Evolutionary conservation across 192 early-diverging fungal species (phyloP), one percentile per base, ranked within the genome.

Genomic region (Coemansia sp.): DNA sequence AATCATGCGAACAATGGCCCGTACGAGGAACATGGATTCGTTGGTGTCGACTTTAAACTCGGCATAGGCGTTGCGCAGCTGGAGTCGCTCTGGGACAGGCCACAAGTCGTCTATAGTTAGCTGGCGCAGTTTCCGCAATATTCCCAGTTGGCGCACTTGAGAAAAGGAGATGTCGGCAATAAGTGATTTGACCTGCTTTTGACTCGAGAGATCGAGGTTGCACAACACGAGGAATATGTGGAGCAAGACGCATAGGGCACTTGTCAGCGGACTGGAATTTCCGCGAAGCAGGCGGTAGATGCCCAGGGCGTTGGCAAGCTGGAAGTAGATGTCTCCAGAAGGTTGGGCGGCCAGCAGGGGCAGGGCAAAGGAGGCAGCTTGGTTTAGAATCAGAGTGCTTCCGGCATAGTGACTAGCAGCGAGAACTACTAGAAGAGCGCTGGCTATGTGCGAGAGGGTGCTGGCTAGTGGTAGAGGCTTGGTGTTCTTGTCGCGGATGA

Each of bases 11-110:
- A 42, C 14, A 42, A 79, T 64, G 14, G 68, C 77, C 5, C 68
- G 72, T n/a, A 79, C 48, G 39, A 79, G 50, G 37, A 79, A 79
- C 34, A 79, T 34, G 5, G 71, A 41, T 56, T 79, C 72, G 6
- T 68, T 44, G 35, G 54, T 33, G 33, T 79, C 42, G 36, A 71
- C 70, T 16, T 46, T 41, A 40, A 79, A 65, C 27, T 79, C 72
- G 40, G 56, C 29, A 24, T 67, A 35, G 8, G 66, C 62, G 21
- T 41, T 33, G 6, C 34, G 21, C 4, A 79, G 33, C 13, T 57
- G 61, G 21, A 67, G 42, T 19, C 65, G 50, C 35, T 79, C 66
- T 1, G 77, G 72, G 2, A 79, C 64, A 24, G 50, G 37, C 64
- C 59, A 65, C 3, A 74, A n/a, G 17, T 79, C 77, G 1, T 67